Evolutionary conservation across 2,329 filamentous ascomycete genomes (phyloP).

Genomic region (Drechslerella stenobrocha): DNA sequence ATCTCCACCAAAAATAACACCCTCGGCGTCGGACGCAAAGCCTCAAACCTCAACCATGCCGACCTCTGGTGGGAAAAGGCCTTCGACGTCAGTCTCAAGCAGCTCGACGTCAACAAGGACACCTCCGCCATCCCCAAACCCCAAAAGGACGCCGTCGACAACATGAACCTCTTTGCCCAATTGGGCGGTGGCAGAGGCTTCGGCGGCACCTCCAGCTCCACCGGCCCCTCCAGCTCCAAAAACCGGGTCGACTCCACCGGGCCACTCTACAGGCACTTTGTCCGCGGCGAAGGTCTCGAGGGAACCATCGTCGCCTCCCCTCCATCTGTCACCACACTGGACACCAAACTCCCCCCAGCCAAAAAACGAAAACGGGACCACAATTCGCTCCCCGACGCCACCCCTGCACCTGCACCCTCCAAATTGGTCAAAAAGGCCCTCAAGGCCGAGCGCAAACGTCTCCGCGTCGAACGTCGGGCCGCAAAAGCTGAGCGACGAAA

Average conservation of each 20-base stretch:
- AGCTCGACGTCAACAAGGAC: slow-evolving; percentile 39
- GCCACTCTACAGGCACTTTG: slow-evolving; percentile 41
- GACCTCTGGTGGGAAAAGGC: slow-evolving; percentile 49
- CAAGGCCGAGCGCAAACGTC: slow-evolving; percentile 28
- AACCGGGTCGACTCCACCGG: slow-evolving; percentile 18
- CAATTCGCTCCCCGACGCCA: not conserved
- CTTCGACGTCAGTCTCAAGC: slow-evolving; percentile 43
- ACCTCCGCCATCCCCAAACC: slow-evolving; percentile 15
- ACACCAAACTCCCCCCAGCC: not conserved
- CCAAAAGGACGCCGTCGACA: slow-evolving; percentile 31
- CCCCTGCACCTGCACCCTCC: not conserved
- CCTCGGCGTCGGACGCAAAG: slow-evolving; percentile 46
- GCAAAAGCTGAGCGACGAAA: slow-evolving; percentile 27
- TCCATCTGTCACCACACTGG: slow-evolving; percentile 1
- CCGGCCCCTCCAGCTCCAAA: not conserved
- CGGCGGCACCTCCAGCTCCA: slow-evolving; percentile 20
- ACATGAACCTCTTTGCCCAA: slow-evolving; percentile 43
- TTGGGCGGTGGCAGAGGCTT: slow-evolving; percentile 40
- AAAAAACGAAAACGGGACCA: slow-evolving; percentile 34
- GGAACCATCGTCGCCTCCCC: slow-evolving; percentile 20
- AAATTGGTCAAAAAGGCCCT: slow-evolving; percentile 25
- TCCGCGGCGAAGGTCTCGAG: slow-evolving; percentile 30
- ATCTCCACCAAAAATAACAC: slow-evolving; percentile 43
- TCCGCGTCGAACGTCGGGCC: slow-evolving; percentile 26
- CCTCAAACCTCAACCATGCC: slow-evolving; percentile 40